Evolutionary conservation across 306 rosid species (phyloP), one percentile per base, ranked within the genome.

Genomic region (Citrullus mucosospermus): DNA sequence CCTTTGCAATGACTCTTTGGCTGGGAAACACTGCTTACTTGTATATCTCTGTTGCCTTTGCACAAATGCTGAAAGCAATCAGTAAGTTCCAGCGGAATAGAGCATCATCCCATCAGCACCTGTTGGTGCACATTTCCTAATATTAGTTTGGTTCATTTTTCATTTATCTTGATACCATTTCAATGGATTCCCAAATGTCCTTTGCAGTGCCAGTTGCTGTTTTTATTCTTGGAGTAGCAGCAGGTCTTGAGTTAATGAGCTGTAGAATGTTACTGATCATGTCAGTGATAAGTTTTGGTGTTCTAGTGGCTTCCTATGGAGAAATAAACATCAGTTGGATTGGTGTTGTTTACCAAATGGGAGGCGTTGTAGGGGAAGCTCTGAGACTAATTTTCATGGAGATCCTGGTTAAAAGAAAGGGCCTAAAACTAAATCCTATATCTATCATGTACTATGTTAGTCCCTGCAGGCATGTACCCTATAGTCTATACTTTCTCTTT

Each of bases 1-100:
- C 88, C 93, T 95, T 95, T 85, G 99, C 99, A 55, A 86, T 95
- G 97, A 95, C 99, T 71, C 99, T 95, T 83, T 95, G 97, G 99
- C 90, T 95, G 81, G 99, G 99, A 81, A 95, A 95, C 86, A 95
- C 99, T 72, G 99, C 99, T 69, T 95, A 95, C 87, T 85, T 95
- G 76, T 95, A 95, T 85, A 91, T 95, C 79, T 95, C 99, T 66
- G 99, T 95, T 76, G 96, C 99, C 44, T 95, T 95, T 75, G 97
- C 99, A 32, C 99, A 95, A 81, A 95, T 95, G 99, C 83, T 95
- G 88, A 95, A 95, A 90, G 97, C 99, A 79, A 90, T 95, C 79
- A 95, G 99, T 95, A 91, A 90, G 99, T 87, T 85, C 61, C 20
- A 20, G 70, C 44, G 79, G 54, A 15, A 74, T 81, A 61, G 73